Evolutionary conservation across 2,329 filamentous ascomycete species (phyloP).

Genomic region (Neonectria punicea): DNA sequence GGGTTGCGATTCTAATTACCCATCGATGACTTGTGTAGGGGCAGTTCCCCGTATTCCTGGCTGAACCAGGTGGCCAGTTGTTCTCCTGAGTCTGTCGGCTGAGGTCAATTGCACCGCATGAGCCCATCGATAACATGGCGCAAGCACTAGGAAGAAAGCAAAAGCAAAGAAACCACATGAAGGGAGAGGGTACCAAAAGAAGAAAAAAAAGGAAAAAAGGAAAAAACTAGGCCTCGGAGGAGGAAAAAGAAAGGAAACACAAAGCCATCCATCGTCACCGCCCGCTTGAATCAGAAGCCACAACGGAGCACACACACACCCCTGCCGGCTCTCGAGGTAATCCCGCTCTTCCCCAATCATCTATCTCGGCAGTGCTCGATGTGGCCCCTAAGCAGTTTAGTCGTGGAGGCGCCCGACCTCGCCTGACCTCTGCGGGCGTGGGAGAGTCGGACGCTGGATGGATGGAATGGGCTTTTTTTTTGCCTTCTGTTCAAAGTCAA

Average conservation of each 20-base stretch:
- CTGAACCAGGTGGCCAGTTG: not conserved
- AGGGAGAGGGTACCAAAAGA: not conserved
- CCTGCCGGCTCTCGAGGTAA: slow-evolving; percentile 22
- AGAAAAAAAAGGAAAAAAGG: slow-evolving; percentile 14
- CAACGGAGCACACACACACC: slow-evolving; percentile 13
- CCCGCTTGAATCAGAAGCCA: slow-evolving; percentile 24
- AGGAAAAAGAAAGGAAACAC: slow-evolving; percentile 18
- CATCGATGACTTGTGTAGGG: not conserved
- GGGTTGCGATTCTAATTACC: not conserved
- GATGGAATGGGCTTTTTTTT: not conserved
- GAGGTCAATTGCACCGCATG: not conserved
- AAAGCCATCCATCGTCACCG: slow-evolving; percentile 18
- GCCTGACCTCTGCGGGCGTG: slow-evolving; percentile 1
- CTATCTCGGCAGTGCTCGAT: slow-evolving; percentile 25
- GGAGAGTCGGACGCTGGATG: slow-evolving; percentile 3
- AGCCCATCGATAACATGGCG: slow-evolving; percentile 9
- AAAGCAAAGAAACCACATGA: not conserved
- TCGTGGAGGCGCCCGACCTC: slow-evolving; percentile 28
- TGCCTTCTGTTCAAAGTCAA: not conserved
- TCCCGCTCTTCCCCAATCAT: slow-evolving; percentile 28
- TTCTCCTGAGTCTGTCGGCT: too few relatives aligned
- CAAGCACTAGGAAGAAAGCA: not conserved
- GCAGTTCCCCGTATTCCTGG: not conserved
- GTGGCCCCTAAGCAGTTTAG: slow-evolving; percentile 6
- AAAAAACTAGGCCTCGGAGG: not conserved